Evolutionary conservation across 2,329 filamentous ascomycete genomes (phyloP).

Genomic region (Fusarium miscanthi): DNA sequence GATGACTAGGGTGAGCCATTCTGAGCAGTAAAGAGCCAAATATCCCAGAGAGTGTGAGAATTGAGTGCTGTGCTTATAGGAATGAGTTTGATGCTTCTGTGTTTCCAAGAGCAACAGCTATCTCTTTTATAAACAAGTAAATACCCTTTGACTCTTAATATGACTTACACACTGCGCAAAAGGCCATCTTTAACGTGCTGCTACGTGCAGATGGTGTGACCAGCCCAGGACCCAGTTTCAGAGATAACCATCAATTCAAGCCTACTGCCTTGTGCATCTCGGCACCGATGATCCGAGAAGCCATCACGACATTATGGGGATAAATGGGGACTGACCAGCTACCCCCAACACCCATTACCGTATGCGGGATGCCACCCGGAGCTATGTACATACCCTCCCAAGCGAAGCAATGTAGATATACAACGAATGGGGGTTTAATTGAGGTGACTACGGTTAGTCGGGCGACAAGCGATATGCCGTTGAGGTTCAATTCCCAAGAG

Average conservation of each 20-base stretch:
- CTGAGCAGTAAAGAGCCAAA: background rate
- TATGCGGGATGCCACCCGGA: background rate
- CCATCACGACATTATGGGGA: conserved; percentile 2
- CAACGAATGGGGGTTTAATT: background rate
- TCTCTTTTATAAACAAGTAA: background rate
- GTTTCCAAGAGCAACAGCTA: background rate
- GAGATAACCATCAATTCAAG: conserved; percentile 3
- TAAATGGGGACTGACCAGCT: background rate
- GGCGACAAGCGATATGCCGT: background rate
- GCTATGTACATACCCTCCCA: background rate
- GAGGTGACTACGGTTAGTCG: background rate
- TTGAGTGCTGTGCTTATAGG: rapidly evolving
- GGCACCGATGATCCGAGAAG: conserved; percentile 1
- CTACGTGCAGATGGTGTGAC: background rate
- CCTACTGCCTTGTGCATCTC: background rate
- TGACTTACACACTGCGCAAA: background rate
- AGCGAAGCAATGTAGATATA: background rate
- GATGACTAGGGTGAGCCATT: background rate
- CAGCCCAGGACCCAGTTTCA: background rate
- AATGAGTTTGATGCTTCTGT: rapidly evolving
- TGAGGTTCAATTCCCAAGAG: background rate
- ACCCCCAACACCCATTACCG: background rate
- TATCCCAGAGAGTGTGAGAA: rapidly evolving
- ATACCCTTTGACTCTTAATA: too few species aligned
- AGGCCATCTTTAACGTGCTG: background rate